phyloP scores from a whole-genome alignment of 2,329 filamentous ascomycete genomes.

The Metarhizium brunneum region DNA sequence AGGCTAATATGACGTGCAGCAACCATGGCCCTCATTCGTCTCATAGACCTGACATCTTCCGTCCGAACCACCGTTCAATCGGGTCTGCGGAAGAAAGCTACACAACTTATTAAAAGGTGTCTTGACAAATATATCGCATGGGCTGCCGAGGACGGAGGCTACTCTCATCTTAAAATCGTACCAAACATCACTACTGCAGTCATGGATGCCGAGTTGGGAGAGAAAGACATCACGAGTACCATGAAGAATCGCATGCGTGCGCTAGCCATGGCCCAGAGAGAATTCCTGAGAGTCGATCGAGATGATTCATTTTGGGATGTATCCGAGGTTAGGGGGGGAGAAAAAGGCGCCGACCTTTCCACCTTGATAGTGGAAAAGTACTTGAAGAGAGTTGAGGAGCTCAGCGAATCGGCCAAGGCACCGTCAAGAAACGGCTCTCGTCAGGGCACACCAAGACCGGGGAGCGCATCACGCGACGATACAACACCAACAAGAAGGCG shows the following conservation, averaged over 20 bases:
- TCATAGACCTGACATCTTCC: constrained; percentile 29
- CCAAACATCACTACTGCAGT: constrained; percentile 30
- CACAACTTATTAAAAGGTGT: constrained; percentile 23
- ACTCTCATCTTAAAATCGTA: constrained; percentile 21
- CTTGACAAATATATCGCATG: constrained; percentile 28
- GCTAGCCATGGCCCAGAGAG: constrained; percentile 26
- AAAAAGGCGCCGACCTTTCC: not conserved
- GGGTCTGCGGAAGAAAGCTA: constrained; percentile 21
- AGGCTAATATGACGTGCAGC: constrained; percentile 16
- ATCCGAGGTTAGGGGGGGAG: constrained; percentile 8
- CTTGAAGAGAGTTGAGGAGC: not conserved
- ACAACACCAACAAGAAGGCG: not conserved
- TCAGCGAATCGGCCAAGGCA: not conserved
- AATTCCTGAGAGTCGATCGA: constrained; percentile 21
- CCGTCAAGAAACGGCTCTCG: not conserved
- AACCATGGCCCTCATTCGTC: constrained; percentile 26
- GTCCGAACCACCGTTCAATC: constrained; percentile 26
- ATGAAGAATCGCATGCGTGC: constrained; percentile 26
- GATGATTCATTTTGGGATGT: constrained; percentile 22
- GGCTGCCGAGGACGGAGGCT: constrained; percentile 32
- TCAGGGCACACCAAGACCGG: not conserved
- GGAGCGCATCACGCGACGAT: not conserved
- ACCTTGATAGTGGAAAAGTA: constrained; percentile 7
- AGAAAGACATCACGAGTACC: constrained; percentile 22
- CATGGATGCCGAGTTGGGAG: constrained; percentile 20